These are phyloP conservation scores for Diplodia sapinea DNA, from an alignment of 2,329 filamentous ascomycete species.

Conservation along the genomic window DNA sequence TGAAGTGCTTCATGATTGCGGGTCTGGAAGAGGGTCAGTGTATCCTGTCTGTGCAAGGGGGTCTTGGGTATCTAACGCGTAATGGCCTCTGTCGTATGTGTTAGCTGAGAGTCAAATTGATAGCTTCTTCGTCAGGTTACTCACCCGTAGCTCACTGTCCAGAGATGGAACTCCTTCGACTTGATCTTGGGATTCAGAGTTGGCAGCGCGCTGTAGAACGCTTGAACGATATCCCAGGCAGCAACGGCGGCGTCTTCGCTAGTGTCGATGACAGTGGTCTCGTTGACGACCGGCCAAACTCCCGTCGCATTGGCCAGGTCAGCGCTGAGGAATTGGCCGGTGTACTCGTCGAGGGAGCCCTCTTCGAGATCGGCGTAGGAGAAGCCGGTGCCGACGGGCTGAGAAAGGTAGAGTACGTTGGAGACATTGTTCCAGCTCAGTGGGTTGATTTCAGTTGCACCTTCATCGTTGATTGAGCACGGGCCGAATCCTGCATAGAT, in stretches of 20 bases:
- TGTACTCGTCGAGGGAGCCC: constrained; percentile 1
- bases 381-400: constrained; percentile 50
- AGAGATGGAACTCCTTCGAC: constrained; percentile 61
- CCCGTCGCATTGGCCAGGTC: constrained; percentile 45
- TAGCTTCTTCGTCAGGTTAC: neutral
- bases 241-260: constrained; percentile 45
- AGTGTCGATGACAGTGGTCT: constrained; percentile 46
- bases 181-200: constrained; percentile 58
- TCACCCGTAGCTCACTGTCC: constrained; percentile 58
- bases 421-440: constrained; percentile 49
- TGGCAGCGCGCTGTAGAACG: constrained; percentile 44
- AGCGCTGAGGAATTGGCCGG: neutral
- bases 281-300: constrained; percentile 44
- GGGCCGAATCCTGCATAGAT: constrained; percentile 56
- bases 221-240: constrained; percentile 46
- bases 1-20: constrained; percentile 62
- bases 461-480: constrained; percentile 51
- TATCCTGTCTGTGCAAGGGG: no score
- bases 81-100: constrained; percentile 50
- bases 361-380: constrained; percentile 42
- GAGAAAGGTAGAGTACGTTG: constrained; percentile 49
- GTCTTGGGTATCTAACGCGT: constrained; percentile 42
- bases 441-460: constrained; percentile 46
- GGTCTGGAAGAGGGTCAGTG: constrained; percentile 50
- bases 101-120: neutral